These are phyloP conservation scores for Pontederia crassipes DNA, from an alignment of 176 grass and related monocot genomes.

Conservation along the genomic window DNA sequence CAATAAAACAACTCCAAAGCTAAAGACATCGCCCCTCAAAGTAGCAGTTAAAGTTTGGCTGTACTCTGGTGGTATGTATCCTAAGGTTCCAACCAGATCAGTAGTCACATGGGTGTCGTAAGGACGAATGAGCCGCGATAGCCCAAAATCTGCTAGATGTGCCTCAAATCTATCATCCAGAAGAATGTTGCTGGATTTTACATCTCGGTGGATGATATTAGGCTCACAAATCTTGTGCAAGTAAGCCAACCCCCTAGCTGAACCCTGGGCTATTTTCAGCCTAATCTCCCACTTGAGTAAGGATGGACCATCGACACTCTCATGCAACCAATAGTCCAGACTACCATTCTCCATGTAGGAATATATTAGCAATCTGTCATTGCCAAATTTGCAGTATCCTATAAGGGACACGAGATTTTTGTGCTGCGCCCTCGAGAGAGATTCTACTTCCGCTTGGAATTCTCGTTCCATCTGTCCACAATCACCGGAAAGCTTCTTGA, in stretches of 20 bases:
- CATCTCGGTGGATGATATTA: conserved; percentile 87
- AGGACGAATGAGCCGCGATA: conserved; percentile 74
- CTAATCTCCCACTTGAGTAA: conserved; percentile 75
- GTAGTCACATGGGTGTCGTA: conserved; percentile 95
- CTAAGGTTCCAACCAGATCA: conserved; percentile 76
- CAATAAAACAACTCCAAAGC: conserved; percentile 79
- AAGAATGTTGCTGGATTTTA: conserved; percentile 96
- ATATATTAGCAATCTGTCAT: conserved; percentile 81
- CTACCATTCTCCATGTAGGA: conserved; percentile 20
- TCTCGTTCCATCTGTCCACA: conserved; percentile 95
- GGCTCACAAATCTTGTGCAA: conserved; percentile 86
- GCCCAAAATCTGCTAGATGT: conserved; percentile 86
- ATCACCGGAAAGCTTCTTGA: conserved; percentile 94
- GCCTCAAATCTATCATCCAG: conserved; percentile 81
- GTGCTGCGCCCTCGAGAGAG: conserved; percentile 77
- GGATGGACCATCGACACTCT: conserved; percentile 49
- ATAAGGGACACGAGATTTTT: conserved; percentile 78
- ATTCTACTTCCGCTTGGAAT: conserved; percentile 88
- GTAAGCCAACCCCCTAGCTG: conserved; percentile 76
- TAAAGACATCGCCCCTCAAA: conserved; percentile 77
- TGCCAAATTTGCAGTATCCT: conserved; percentile 76
- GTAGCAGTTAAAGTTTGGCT: conserved; percentile 72
- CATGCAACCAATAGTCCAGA: conserved; percentile 91
- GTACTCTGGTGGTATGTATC: conserved; percentile 91
- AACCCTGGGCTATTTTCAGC: conserved; percentile 76